Base-by-base conservation (phyloP, 768 basidiomycete genomes). In the Amanita molliuscula region DNA sequence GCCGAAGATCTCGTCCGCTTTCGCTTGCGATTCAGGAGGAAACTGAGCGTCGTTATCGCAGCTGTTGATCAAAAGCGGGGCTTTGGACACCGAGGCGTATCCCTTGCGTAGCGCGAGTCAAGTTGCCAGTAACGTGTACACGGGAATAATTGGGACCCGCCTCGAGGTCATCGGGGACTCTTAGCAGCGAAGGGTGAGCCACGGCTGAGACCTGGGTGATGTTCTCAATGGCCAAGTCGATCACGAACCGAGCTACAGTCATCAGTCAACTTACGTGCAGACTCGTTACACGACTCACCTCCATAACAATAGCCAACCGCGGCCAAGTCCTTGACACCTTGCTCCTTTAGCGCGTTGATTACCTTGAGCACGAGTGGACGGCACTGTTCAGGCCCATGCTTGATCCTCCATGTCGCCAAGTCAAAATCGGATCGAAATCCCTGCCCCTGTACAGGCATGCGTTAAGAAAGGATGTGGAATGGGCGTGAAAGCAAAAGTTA, bases 231-330 rank as follows among this genome's bases (percentile, higher is more conserved):
- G 79, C 79, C 47, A 84, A 71, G 56, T 84, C 74, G 66, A 83
- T 80, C 35, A 70, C 72, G 47, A 77, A 78, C 37, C 79, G 77
- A 11, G 62, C 77, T 79, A 38, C 51, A 1, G 8, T 2, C 18
- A 13, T 9, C 51, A 40, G 47, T 16, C 23, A 21, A 21, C 13
- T 26, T 29, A n/a, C 8, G 13, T 16, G 36, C 13, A n/a, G 34
- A 4, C 16, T 9, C 41, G 9, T 13, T 33, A 4, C 25, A 43
- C 6, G 13, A 59, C 70, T 50, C 52, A 73, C 78, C 84, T 50
- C 83, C 82, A 48, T 75, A 81, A 67, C 87, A 89, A 67, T 80
- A 88, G 2, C 82, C 84, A 3, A 74, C 73, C 0, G 79, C 78
- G 0, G 67, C 83, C 50, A 88, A 73, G 4, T 60, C 60, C 1